phyloP scores from a whole-genome alignment of 129 eudicot genomes.

The Chrysanthemum seticuspe region DNA sequence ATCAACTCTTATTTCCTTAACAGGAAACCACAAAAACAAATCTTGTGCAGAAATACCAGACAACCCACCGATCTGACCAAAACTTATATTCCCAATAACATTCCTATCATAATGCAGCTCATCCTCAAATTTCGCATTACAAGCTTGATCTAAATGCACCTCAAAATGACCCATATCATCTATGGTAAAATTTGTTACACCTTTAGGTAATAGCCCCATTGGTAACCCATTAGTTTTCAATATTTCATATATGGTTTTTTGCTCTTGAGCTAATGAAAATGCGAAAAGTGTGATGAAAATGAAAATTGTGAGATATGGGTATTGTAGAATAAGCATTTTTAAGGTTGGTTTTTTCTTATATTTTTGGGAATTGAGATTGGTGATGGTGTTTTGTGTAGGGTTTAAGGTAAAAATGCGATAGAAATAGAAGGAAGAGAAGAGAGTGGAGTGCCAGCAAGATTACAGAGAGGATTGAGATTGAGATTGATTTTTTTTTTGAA shows the following conservation, averaged over 20 bases:
- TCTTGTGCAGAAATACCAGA: slow-evolving; percentile 89
- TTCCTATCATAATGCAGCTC: slow-evolving; percentile 78
- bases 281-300: slow-evolving; percentile 26
- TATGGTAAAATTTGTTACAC: slow-evolving; percentile 55
- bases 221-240: slow-evolving; percentile 62
- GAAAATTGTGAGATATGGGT: slow-evolving; percentile 1
- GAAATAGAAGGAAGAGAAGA: slow-evolving; percentile 10
- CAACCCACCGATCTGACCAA: slow-evolving; percentile 70
- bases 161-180: slow-evolving; percentile 58
- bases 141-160: slow-evolving; percentile 71
- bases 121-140: slow-evolving; percentile 81
- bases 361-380: not conserved
- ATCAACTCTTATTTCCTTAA: slow-evolving; percentile 78
- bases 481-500: no score
- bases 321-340: slow-evolving; percentile 33
- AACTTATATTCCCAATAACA: slow-evolving; percentile 56
- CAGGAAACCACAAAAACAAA: slow-evolving; percentile 88
- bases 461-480: slow-evolving; percentile 53
- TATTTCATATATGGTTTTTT: slow-evolving; percentile 55
- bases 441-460: slow-evolving; percentile 62
- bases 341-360: not conserved
- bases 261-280: slow-evolving; percentile 9
- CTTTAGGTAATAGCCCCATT: slow-evolving; percentile 76
- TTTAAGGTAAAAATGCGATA: slow-evolving; percentile 27
- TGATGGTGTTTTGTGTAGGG: slow-evolving; percentile 27